These are phyloP conservation scores for Antitrichia curtipendula DNA, from an alignment of 225 moss, liverwort and hornwort species.

Conservation along the genomic window DNA sequence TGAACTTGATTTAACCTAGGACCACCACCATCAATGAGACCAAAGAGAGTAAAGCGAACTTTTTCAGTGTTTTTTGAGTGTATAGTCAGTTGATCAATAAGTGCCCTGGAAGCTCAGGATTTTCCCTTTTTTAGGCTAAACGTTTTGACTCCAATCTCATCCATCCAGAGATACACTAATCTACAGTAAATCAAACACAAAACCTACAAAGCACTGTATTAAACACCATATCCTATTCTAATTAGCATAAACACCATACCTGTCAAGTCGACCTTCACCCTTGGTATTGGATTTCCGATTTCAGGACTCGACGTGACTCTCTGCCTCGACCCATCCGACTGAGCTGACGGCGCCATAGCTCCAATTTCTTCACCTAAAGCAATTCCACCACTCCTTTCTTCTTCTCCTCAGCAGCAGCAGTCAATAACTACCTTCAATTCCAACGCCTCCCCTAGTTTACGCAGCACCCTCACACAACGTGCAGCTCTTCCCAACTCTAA, in stretches of 20 bases:
- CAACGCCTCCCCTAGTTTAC: neutral
- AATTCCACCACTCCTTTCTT: neutral
- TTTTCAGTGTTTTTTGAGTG: neutral
- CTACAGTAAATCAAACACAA: neutral
- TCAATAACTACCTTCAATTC: neutral
- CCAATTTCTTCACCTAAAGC: neutral
- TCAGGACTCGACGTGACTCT: constrained; percentile 7
- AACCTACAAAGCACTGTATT: neutral
- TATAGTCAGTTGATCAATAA: neutral
- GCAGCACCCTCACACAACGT: neutral
- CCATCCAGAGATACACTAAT: neutral
- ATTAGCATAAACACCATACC: neutral
- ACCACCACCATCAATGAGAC: neutral
- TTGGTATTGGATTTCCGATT: constrained; percentile 39
- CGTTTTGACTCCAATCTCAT: neutral
- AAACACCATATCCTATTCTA: neutral
- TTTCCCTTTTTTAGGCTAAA: neutral
- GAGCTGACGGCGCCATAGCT: constrained; percentile 37
- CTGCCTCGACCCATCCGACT: constrained; percentile 22
- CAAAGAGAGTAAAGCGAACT: neutral
- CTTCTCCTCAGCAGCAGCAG: neutral
- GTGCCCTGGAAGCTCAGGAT: neutral
- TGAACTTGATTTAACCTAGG: neutral
- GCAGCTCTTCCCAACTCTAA: neutral
- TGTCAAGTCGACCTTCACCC: constrained; percentile 41